A percentile compares a stretch with the other conserved stretches of the same genome.
phyloP scores from a whole-genome alignment of 2,329 filamentous ascomycete genomes.

The Nemania sp. region DNA sequence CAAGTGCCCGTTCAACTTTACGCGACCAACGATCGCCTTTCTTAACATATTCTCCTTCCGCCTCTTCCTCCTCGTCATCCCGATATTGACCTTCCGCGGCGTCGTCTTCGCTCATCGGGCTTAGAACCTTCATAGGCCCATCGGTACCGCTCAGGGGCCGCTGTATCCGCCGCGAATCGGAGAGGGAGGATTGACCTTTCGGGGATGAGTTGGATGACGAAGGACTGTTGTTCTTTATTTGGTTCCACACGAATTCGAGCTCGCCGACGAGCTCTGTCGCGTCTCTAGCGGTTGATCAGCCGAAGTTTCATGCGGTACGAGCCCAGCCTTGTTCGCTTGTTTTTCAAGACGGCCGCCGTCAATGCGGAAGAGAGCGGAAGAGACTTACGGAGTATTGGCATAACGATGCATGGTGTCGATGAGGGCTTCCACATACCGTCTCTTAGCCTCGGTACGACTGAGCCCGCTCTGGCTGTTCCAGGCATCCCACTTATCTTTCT shows the following conservation, averaged over 20 bases:
- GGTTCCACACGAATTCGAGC: conserved; percentile 99
- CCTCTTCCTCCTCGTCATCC: conserved; percentile 49
- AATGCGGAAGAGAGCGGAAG: neutral
- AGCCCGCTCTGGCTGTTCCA: conserved; percentile 89
- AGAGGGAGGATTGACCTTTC: conserved; percentile 44
- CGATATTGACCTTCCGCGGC: conserved; percentile 63
- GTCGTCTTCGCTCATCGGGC: conserved; percentile 84
- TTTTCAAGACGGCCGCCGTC: no score
- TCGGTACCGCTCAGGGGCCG: conserved; percentile 54
- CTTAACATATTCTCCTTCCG: conserved; percentile 45
- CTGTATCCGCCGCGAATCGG: conserved; percentile 50
- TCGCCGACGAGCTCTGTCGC: conserved; percentile 86
- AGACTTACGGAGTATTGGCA: conserved; percentile 75
- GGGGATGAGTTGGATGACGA: conserved; percentile 63
- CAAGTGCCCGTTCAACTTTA: conserved; percentile 81
- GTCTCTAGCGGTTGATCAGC: conserved; percentile 54
- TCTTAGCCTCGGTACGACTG: conserved; percentile 88
- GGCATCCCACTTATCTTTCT: conserved; percentile 82
- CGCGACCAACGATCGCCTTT: conserved; percentile 70
- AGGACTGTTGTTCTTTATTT: conserved; percentile 85
- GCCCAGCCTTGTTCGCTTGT: no score
- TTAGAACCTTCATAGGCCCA: conserved; percentile 70
- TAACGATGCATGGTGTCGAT: conserved; percentile 98
- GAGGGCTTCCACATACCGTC: conserved; percentile 87
- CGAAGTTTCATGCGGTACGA: neutral